Evolutionary conservation across 208 protist species (phyloP), one percentile per base, ranked within the genome.

Genomic region (Acanthamoeba triangularis): DNA sequence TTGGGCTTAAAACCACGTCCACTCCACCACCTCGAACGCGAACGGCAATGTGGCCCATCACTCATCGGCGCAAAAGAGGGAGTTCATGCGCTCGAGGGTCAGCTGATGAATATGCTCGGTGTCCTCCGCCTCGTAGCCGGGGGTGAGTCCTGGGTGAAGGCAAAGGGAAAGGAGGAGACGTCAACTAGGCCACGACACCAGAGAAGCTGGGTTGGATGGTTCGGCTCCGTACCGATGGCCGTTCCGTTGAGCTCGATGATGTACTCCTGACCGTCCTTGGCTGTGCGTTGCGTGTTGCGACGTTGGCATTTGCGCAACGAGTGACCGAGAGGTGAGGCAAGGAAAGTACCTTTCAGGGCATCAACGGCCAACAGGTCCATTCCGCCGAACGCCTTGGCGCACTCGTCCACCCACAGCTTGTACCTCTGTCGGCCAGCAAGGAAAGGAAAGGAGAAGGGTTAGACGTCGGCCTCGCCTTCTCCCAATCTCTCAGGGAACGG

Each of bases 221-320:
- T 69, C 3, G 30, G 13, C 8, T 25, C 7, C 72, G 72, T 44
- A 80, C 88, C 88, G 37, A 93, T 93, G 88, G 88, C 88, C 5
- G 88, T 93, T 49, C 33, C 87, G 49, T 93, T 93, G 23, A 93
- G 69, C 8, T 93, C 88, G 47, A 93, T 93, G 88, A 93, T 93
- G 88, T 93, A 80, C 41, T 93, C 67, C n/a, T 93, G 37, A 10
- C 88, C 88, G 37, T 93, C 59, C 49, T 93, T 93, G 69, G 44
- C 88, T n/a, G 18, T 10, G 11, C 88, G 33, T 18, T 2, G 14
- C 30, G 35, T 63, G 54, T 1, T 1, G 25, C 14, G 28, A n/a
- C 11, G 49, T 20, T 11, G 16, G n/a, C 61, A 18, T 67, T 1
- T 76, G 13, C 5, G 18, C 82, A 61, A 23, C 74, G 30, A 67